A percentile compares a stretch with the other conserved stretches of the same genome.
Conservation (phyloP, 2,329 filamentous ascomycete species). For the Annulohypoxylon truncatum region DNA sequence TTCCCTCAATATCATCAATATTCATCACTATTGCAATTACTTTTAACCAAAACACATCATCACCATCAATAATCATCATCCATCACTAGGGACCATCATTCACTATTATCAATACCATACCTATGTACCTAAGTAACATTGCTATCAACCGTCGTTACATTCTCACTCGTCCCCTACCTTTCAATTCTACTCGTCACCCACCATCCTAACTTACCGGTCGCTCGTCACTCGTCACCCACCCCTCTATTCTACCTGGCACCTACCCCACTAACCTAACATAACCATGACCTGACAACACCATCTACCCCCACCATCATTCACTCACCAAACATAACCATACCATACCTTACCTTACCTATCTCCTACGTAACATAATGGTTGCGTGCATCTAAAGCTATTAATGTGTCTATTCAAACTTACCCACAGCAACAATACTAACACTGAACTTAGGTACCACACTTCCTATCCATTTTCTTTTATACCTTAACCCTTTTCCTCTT, state of each 20-base stretch:
- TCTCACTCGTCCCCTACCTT: neutral
- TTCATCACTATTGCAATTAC: neutral
- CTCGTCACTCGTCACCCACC: neutral
- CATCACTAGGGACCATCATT: neutral
- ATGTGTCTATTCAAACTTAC: neutral
- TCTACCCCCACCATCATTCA: neutral
- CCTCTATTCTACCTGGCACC: neutral
- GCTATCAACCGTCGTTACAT: neutral
- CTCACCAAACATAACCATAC: neutral
- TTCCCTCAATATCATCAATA: no score
- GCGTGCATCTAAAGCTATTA: neutral
- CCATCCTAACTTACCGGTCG: neutral
- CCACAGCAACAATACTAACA: neutral
- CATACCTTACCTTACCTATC: neutral
- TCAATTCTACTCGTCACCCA: neutral
- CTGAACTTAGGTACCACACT: neutral
- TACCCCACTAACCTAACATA: no score
- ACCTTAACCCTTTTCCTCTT: neutral
- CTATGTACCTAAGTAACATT: no score
- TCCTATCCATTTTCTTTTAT: neutral
- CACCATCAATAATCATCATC: neutral
- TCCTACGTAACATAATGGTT: neutral
- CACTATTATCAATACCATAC: neutral
- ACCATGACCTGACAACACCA: no score
- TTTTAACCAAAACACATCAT: no score